phyloP scores from a whole-genome alignment of 345 rosid species.

The Garcia nutans region DNA sequence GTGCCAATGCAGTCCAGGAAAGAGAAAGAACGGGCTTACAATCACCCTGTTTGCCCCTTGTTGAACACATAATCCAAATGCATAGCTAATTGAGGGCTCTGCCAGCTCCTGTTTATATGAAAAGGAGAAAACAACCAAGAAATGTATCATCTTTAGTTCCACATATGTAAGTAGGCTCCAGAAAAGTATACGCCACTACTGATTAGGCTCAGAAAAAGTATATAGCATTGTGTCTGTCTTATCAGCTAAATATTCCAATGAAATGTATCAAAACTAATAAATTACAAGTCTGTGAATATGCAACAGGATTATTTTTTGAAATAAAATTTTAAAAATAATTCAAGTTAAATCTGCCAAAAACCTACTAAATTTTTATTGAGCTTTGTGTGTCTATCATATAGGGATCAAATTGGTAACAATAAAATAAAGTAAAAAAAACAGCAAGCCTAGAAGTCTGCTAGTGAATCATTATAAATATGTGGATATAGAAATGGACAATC shows the following conservation, averaged over 20 bases:
- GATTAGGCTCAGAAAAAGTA: too few relatives aligned
- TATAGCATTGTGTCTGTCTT: not conserved
- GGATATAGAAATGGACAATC: not conserved
- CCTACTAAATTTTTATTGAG: too few relatives aligned
- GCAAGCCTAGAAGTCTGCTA: not conserved
- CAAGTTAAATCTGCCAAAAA: not conserved
- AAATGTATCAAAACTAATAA: not conserved
- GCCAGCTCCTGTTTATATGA: constrained; percentile 66
- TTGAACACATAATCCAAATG: constrained; percentile 65
- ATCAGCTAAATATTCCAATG: not conserved
- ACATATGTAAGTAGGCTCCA: not conserved
- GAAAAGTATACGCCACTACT: not conserved
- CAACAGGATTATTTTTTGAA: not conserved
- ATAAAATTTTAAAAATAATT: too few relatives aligned
- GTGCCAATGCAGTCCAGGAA: constrained; percentile 94
- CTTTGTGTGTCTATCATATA: not conserved
- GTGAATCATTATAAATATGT: not conserved
- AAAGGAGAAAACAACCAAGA: constrained; percentile 4
- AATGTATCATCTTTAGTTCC: not conserved
- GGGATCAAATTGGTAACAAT: not conserved
- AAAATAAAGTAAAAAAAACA: not conserved
- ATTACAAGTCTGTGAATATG: constrained; percentile 1
- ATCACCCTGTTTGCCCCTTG: constrained; percentile 80
- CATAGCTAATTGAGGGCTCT: constrained; percentile 80
- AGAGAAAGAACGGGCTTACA: constrained; percentile 87